phyloP scores from a whole-genome alignment of 768 basidiomycete genomes.

The Suillus tomentosus region DNA sequence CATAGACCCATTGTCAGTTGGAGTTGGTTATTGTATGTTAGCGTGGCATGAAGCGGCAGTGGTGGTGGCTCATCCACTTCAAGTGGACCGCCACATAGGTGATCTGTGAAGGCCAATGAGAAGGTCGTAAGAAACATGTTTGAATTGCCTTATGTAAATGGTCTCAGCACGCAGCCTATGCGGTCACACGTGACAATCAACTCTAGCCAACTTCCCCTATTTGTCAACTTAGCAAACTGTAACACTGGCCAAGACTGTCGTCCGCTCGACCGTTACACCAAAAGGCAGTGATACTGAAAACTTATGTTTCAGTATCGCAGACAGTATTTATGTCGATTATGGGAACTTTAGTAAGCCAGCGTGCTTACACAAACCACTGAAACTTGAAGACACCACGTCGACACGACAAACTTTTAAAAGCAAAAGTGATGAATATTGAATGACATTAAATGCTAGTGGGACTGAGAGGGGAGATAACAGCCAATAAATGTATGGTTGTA shows the following conservation, averaged over 20 bases:
- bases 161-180: not conserved
- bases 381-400: not conserved
- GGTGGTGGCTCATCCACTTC: not conserved
- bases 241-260: too few species aligned
- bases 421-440: not conserved
- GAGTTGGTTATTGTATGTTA: constrained; percentile 11
- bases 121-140: constrained; percentile 3
- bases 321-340: too few species aligned
- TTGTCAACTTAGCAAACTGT: not conserved
- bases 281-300: too few species aligned
- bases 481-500: constrained; percentile 17
- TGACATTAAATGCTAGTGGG: constrained; percentile 8
- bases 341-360: too few species aligned
- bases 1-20: not conserved
- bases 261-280: too few species aligned
- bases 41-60: not conserved
- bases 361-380: not conserved
- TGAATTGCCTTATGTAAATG: not conserved
- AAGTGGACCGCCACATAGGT: not conserved
- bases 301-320: too few species aligned
- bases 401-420: not conserved
- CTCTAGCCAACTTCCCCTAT: not conserved
- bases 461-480: constrained; percentile 27
- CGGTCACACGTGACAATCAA: not conserved
- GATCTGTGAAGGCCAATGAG: not conserved